These are phyloP conservation scores for Pleurotus citrinopileatus DNA, from an alignment of 768 basidiomycete species.

Conservation along the genomic window DNA sequence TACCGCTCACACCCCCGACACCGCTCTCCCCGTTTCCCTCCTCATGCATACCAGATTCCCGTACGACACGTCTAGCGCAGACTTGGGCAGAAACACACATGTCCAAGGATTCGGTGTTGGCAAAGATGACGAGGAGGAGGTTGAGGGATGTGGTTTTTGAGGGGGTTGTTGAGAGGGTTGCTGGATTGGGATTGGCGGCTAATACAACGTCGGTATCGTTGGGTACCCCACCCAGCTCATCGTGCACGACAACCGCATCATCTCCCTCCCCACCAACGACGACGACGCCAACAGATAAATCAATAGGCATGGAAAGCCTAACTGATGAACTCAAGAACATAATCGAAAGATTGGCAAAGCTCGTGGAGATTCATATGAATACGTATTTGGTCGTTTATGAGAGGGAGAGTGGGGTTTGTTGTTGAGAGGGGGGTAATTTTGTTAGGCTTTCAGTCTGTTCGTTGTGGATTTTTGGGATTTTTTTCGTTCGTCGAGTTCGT, in stretches of 20 bases:
- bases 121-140: conserved; percentile 57
- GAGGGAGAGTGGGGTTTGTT: conserved; percentile 62
- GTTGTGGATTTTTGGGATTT: not conserved
- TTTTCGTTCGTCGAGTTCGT: too few species aligned
- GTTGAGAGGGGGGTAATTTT: conserved; percentile 19
- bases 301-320: conserved; percentile 67
- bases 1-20: conserved; percentile 5
- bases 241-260: not conserved
- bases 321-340: conserved; percentile 66
- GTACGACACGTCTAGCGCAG: conserved; percentile 56
- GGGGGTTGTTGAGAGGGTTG: conserved; percentile 38
- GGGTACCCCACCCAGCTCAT: conserved; percentile 47
- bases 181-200: conserved; percentile 14
- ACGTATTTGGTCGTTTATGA: conserved; percentile 80
- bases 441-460: not conserved
- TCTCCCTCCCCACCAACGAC: conserved; percentile 20
- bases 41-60: conserved; percentile 40
- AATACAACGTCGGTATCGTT: too few species aligned
- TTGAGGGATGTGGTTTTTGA: conserved; percentile 63
- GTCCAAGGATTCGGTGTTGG: conserved; percentile 54
- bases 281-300: conserved; percentile 23
- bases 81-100: conserved; percentile 74
- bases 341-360: conserved; percentile 66
- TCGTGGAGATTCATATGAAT: conserved; percentile 72
- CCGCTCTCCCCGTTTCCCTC: not conserved